Evolutionary conservation across 768 basidiomycete genomes (phyloP).

Genomic region (Zangia roseola): DNA sequence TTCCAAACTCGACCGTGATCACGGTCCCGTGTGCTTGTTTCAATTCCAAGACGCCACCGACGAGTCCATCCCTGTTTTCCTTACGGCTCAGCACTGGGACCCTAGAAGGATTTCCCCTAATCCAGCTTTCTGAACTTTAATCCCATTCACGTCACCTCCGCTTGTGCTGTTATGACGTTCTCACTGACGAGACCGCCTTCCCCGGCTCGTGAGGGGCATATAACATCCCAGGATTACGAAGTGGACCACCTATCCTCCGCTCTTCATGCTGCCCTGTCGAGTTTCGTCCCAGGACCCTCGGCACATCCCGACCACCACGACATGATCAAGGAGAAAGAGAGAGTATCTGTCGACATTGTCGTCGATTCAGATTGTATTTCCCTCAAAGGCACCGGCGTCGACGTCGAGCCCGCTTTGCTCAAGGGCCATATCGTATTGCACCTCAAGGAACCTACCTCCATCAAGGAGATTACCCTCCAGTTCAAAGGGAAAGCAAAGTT

Average conservation of each 20-base stretch:
- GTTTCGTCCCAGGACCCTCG: conserved; percentile 24
- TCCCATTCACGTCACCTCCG: conserved; percentile 6
- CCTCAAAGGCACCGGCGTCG: conserved; percentile 77
- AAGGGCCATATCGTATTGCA: conserved; percentile 79
- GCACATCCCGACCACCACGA: conserved; percentile 31
- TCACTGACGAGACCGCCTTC: conserved; percentile 35
- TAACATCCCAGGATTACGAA: conserved; percentile 25
- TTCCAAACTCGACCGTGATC: background rate
- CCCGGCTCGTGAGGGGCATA: conserved; percentile 24
- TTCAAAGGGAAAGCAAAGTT: conserved; percentile 82
- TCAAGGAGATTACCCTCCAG: conserved; percentile 81
- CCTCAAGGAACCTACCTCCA: conserved; percentile 77
- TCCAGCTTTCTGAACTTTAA: conserved; percentile 9
- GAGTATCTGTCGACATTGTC: conserved; percentile 68
- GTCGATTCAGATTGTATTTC: conserved; percentile 69
- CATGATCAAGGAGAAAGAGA: conserved; percentile 46
- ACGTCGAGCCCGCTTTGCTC: conserved; percentile 79
- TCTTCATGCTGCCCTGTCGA: conserved; percentile 39
- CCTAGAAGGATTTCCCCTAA: background rate
- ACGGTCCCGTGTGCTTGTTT: background rate
- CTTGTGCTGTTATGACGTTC: conserved; percentile 32
- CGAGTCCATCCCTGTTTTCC: background rate
- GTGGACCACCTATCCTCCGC: conserved; percentile 37
- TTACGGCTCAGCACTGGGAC: background rate
- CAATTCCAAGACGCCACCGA: conserved; percentile 6